Conservation (phyloP, 2,329 filamentous ascomycete genomes). For the Pseudogymnoascus sp. region DNA sequence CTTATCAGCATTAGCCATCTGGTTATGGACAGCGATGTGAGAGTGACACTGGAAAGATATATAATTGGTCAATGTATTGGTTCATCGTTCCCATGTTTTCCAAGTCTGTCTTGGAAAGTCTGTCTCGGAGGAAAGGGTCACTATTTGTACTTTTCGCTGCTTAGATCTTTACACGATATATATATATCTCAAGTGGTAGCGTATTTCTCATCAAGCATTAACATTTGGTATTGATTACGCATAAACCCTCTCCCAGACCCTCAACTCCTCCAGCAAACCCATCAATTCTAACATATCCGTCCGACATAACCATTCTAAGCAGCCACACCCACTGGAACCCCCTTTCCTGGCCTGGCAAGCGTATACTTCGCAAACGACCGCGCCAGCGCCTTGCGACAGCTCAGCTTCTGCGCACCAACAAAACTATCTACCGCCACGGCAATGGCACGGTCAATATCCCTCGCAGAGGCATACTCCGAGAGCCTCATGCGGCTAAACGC, state of each 20-base stretch:
- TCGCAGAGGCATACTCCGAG: conserved; percentile 84
- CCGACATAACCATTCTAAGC: neutral
- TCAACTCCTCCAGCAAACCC: conserved; percentile 7
- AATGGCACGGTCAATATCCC: conserved; percentile 94
- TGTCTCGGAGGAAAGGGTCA: neutral
- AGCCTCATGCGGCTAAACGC: conserved; percentile 96
- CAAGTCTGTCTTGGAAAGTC: neutral
- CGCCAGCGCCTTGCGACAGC: conserved; percentile 91
- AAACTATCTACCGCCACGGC: conserved; percentile 95
- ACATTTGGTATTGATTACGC: conserved; percentile 5
- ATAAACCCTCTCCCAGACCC: neutral
- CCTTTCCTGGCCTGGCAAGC: conserved; percentile 31
- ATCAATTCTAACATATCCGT: neutral
- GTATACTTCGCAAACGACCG: conserved; percentile 95
- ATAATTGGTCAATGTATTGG: neutral
- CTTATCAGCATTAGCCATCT: neutral
- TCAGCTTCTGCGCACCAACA: conserved; percentile 92
- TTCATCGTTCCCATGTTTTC: neutral
- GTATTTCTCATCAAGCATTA: conserved; percentile 7
- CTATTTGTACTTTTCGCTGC: neutral
- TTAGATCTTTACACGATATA: neutral
- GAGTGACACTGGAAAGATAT: neutral
- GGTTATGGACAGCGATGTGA: neutral
- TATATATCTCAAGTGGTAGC: neutral
- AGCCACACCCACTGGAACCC: neutral